Base-by-base conservation (phyloP, 116 monocot species). In the Papilionanthe hybrid region DNA sequence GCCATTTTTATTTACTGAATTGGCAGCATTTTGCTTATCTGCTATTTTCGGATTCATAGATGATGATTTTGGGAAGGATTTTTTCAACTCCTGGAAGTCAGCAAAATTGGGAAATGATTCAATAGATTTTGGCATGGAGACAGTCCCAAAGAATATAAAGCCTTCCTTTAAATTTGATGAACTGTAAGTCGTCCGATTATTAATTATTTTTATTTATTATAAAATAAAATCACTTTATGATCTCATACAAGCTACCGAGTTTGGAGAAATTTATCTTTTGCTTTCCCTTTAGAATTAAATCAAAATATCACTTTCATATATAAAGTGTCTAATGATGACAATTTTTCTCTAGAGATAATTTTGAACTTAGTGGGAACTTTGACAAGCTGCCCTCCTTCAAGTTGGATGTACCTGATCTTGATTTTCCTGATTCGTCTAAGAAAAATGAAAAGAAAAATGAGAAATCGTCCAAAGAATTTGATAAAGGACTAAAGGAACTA, bases 351-450 rank as follows among this genome's bases (percentile, higher is more conserved):
- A 96, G 96, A 69, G 96, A 92, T 86, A 88, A 91, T 66, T 91
- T 96, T 68, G 96, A 88, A 78, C 84, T 96, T 75, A 91, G 86
- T 85, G 86, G 84, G 37, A 89, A 86, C 79, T 96, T 96, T 83
- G 92, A 78, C 72, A 94, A 94, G 56, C 41, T 96, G 50, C 55
- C 91, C 78, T 91, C 93, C 20, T 96, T 96, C 84, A 89, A 91
- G 79, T 83, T 96, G 84, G 92, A 93, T 80, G 91, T 93, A 85
- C 67, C 92, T 77, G 92, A 94, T 79, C 78, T 96, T 79, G 94
- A 94, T 85, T 94, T 94, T 57, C 82, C 90, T 68, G 88, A 85
- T 55, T 89, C 90, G 27, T 28, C 37, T 5, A 94, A 83, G 83
- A 96, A 87, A 72, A 80, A 73, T 50, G 85, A 78, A 27, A 92